A percentile compares a stretch with the other conserved stretches of the same genome.
Evolutionary conservation across 441 rosid genomes (phyloP).

Genomic region (Populus hybrid): DNA sequence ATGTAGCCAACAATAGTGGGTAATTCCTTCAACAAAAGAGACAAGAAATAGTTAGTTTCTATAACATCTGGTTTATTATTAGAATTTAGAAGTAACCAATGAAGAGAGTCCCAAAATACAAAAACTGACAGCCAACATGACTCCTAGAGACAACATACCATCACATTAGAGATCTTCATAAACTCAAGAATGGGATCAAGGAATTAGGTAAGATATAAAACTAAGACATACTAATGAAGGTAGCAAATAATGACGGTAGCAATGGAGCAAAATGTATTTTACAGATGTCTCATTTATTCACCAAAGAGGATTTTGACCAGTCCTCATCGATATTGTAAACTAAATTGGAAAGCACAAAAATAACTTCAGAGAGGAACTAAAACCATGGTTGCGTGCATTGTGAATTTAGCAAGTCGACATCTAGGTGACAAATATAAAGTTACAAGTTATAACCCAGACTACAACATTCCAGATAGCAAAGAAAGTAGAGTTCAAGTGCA

Average conservation of each 20-base stretch:
- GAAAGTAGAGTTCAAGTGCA: no score
- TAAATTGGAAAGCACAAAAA: not conserved
- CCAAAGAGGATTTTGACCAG: not conserved
- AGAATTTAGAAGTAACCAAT: not conserved
- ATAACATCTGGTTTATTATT: not conserved
- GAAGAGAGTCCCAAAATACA: not conserved
- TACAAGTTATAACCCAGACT: no score
- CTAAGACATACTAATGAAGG: no score
- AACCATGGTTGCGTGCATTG: no score
- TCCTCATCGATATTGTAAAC: not conserved
- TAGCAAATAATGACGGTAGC: no score
- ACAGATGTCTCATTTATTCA: not conserved
- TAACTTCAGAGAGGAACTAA: not conserved
- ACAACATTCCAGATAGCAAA: no score
- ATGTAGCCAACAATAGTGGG: conserved; percentile 50
- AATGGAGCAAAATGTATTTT: not conserved
- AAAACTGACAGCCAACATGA: not conserved
- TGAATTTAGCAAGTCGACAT: no score
- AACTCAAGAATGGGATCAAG: not conserved
- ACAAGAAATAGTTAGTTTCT: no score
- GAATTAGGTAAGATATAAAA: not conserved
- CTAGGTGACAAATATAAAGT: no score
- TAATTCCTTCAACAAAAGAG: no score
- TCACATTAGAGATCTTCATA: not conserved
- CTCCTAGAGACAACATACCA: not conserved